Base-by-base conservation (phyloP, 202 grass and related monocot species). In the Saccharum hybrid region DNA sequence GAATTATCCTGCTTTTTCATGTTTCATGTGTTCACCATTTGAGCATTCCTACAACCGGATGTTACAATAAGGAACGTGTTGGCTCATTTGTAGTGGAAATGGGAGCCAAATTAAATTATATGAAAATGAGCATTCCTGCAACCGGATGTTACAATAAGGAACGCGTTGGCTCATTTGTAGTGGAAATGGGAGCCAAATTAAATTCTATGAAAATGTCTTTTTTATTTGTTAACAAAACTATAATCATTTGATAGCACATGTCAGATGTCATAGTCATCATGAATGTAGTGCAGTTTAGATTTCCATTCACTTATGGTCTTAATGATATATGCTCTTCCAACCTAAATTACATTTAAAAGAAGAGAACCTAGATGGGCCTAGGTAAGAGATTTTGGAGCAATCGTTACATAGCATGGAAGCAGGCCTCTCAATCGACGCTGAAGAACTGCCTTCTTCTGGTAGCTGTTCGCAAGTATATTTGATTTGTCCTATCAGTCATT, bases 401-500 rank as follows among this genome's bases (percentile, higher is more conserved):
- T 34, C 71, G 71, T 62, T 28, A 14, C 7, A 2, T 54, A 48
- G 57, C 36, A 41, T 66, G 68, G 60, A 61, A 48, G 49, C 34
- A 74, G 39, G 3, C 3, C 16, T 69, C 41, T 13, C 51, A 75
- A 88, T 80, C 70, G 62, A 41, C 62, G 21, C 37, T 81, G 34
- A 64, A 16, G 34, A 64, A 18, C 7, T 75, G 18, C 41, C n/a
- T 74, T 79, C 26, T 83, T 65, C 8, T 52, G 7, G 28, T 88
- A 21, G 76, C 41, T 80, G 33, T 75, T 76, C 4, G 23, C 14
- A 23, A 41, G 26, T 57, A 22, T 66, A 37, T 77, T 77, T 7
- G 6, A 38, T 81, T 56, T 85, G 34, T 85, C 63, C 49, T 71
- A 62, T 31, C 22, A 7, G 59, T 31, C 60, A 51, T 63, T 76